Percentiles rank a stretch among this genome's conserved stretches.
phyloP scores from a whole-genome alignment of 441 rosid species.

The Erysimum pusillum region DNA sequence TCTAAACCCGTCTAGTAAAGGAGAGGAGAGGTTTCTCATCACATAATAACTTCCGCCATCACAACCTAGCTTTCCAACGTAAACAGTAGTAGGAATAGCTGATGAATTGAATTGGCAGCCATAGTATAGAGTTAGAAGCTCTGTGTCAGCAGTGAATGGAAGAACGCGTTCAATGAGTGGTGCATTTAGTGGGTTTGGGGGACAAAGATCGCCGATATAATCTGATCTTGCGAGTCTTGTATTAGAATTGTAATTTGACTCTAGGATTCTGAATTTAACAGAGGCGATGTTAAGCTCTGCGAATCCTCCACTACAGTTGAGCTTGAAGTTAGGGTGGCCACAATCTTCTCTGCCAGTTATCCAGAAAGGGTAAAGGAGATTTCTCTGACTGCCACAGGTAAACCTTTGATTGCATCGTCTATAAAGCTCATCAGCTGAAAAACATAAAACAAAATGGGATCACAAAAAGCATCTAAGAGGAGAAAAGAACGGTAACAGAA shows the following conservation, averaged over 20 bases:
- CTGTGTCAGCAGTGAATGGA: background rate
- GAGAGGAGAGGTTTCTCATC: slow-evolving; percentile 6
- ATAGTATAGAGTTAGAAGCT: slow-evolving; percentile 46
- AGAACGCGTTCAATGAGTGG: slow-evolving; percentile 8
- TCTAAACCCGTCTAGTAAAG: background rate
- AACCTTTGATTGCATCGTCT: background rate
- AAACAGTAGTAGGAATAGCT: background rate
- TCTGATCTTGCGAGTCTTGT: slow-evolving; percentile 43
- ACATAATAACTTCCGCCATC: slow-evolving; percentile 22
- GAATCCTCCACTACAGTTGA: background rate
- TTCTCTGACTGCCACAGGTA: background rate
- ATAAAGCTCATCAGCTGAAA: background rate
- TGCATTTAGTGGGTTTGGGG: slow-evolving; percentile 11
- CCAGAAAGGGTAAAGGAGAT: background rate
- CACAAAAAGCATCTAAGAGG: background rate
- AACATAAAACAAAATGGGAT: background rate
- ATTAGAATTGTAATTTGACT: rapidly evolving
- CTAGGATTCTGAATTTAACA: slow-evolving; percentile 15
- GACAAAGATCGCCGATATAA: slow-evolving; percentile 46
- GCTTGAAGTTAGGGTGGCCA: slow-evolving; percentile 39
- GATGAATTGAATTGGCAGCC: background rate
- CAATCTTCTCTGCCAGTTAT: slow-evolving; percentile 24
- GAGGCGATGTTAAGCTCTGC: slow-evolving; percentile 30
- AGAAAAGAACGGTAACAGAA: background rate
- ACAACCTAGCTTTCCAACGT: slow-evolving; percentile 11